Evolutionary conservation across 495 filamentous ascomycete species (phyloP).

Genomic region (Xylaria acuta): DNA sequence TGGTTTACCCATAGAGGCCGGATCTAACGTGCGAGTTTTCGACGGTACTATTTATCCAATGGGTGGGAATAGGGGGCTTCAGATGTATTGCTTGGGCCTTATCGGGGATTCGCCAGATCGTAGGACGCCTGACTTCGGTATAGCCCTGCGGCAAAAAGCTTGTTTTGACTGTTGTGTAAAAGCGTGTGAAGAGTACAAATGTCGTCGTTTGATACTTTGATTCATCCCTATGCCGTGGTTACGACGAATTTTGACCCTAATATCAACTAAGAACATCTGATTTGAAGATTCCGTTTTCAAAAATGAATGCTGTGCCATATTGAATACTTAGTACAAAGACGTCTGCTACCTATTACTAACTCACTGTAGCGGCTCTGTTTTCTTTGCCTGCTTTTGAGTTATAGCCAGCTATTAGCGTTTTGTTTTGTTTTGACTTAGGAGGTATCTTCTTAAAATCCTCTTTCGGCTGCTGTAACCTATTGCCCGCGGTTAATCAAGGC

Average conservation of each 20-base stretch:
- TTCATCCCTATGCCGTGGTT: background rate
- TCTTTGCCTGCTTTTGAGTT: no score
- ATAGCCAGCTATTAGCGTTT: no score
- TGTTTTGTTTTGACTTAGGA: no score
- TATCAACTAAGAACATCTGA: background rate
- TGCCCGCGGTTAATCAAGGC: no score
- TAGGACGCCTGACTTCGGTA: background rate
- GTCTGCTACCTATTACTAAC: no score
- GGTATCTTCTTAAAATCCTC: no score
- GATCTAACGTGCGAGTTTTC: no score
- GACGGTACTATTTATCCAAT: background rate
- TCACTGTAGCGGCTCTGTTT: no score
- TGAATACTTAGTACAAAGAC: no score
- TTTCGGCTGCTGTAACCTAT: no score
- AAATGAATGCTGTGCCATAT: background rate
- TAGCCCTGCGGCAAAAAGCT: background rate
- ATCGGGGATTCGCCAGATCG: background rate
- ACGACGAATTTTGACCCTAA: background rate
- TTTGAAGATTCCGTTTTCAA: background rate
- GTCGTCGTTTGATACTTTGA: background rate
- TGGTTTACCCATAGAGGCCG: background rate
- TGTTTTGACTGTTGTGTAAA: conserved; percentile 3
- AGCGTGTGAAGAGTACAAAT: background rate
- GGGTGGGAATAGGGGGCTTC: background rate
- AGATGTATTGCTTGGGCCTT: background rate